Base-by-base conservation (phyloP, 169 alveolate species). In the Babesia divergens region DNA sequence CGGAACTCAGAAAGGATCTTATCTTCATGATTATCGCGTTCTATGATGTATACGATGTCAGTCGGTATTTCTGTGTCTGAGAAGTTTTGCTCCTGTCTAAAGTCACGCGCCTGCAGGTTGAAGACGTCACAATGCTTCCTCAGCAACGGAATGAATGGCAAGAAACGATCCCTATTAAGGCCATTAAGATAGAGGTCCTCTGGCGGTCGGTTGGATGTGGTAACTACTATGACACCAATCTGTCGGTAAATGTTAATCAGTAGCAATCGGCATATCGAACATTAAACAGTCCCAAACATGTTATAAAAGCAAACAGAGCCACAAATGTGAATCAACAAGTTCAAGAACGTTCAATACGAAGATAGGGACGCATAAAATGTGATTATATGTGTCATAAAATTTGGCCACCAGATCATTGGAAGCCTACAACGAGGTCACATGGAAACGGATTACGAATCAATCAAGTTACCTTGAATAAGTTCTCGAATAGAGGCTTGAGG, bases 161-260 rank as follows among this genome's bases (percentile, higher is more conserved):
- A 38, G 65, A 87, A 87, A 24, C 92, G 40, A 32, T 83, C 90
- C 22, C 92, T 56, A 54, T 87, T 87, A 24, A 87, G 70, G 0
- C 92, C 92, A 44, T 74, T 58, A 5, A n/a, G 28, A 54, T 87
- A 87, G 20, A 87, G 58, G 44, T 87, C 87, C 43, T 74, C 84
- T 11, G 92, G 92, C 20, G 84, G 72, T 40, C 90, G 38, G 70
- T 87, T 87, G 29, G 89, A 75, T 3, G 92, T 79, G 55, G 85
- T 83, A 18, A 87, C 49, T 65, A 87, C 70, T 35, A 79, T 79
- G 0, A 83, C 64, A 3, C 84, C 84, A 74, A 60, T 64, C 84
- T 74, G 68, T 4, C 29, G 3, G 32, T 24, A n/a, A n/a, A n/a
- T n/a, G n/a, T n/a, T n/a, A n/a, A n/a, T n/a, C n/a, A n/a, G n/a